Conservation (phyloP, 495 filamentous ascomycete species). For the Neurospora tetrasperma region DNA sequence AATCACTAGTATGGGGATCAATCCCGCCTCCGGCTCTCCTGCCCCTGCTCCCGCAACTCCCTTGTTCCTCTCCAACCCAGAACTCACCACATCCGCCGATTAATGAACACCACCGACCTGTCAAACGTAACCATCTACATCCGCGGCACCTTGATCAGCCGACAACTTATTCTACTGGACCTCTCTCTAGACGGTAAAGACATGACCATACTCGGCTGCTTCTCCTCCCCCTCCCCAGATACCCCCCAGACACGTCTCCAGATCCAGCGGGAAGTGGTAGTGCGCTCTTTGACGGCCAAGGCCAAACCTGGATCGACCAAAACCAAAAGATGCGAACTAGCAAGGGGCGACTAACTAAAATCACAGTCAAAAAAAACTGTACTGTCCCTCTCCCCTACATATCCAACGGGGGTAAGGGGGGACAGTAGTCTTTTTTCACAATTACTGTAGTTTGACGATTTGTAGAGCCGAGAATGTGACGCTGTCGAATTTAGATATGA, state of each 20-base stretch:
- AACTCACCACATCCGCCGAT: slow-evolving; percentile 32
- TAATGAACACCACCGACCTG: slow-evolving; percentile 33
- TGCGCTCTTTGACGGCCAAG: slow-evolving; percentile 33
- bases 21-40: background rate
- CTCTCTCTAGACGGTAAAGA: slow-evolving; percentile 26
- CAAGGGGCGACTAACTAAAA: background rate
- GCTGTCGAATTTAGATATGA: background rate
- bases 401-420: too few relatives aligned
- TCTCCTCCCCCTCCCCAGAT: slow-evolving; percentile 2
- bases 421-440: too few relatives aligned
- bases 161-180: slow-evolving; percentile 34
- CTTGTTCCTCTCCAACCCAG: slow-evolving; percentile 29
- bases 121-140: slow-evolving; percentile 32
- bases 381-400: too few relatives aligned
- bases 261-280: slow-evolving; percentile 10
- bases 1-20: background rate
- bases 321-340: slow-evolving; percentile 25
- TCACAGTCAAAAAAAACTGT: too few relatives aligned
- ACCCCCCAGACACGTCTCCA: too few relatives aligned
- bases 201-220: slow-evolving; percentile 22
- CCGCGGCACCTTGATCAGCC: slow-evolving; percentile 30
- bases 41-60: slow-evolving; percentile 26
- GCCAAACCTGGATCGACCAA: slow-evolving; percentile 31
- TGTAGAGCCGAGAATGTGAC: background rate
- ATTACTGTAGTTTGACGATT: too few relatives aligned